Percentiles rank a stretch among this genome's conserved stretches.
phyloP scores from a whole-genome alignment of 2,329 filamentous ascomycete species.

The Colletotrichum phormii region DNA sequence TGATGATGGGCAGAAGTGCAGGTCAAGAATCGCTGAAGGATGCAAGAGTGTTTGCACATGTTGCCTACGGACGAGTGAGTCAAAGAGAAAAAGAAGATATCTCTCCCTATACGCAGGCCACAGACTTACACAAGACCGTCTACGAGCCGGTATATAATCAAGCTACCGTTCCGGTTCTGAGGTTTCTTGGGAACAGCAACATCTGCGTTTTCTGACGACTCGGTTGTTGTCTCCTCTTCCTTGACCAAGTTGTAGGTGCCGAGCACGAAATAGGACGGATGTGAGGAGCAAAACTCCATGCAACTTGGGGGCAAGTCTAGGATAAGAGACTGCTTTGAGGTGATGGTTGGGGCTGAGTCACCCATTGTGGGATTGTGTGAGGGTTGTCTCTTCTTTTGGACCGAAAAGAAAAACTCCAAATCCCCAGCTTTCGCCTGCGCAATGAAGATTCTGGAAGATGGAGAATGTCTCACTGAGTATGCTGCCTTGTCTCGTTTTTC shows the following conservation, averaged over 20 bases:
- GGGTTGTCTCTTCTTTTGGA: neutral
- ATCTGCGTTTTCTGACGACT: neutral
- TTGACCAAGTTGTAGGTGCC: constrained; percentile 86
- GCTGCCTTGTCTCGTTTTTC: neutral
- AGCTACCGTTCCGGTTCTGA: constrained; percentile 78
- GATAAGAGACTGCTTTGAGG: constrained; percentile 60
- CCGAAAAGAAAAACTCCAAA: neutral
- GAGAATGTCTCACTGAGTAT: neutral
- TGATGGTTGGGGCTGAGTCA: constrained; percentile 41
- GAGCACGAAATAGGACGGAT: constrained; percentile 77
- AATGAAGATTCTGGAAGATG: neutral
- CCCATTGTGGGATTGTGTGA: neutral
- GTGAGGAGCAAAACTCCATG: constrained; percentile 76
- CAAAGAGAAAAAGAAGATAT: neutral
- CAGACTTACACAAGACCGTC: constrained; percentile 66
- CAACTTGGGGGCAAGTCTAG: constrained; percentile 81
- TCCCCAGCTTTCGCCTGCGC: neutral
- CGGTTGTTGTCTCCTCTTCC: constrained; percentile 41
- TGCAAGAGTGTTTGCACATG: constrained; percentile 70
- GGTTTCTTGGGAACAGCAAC: constrained; percentile 46
- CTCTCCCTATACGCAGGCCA: neutral
- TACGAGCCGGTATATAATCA: constrained; percentile 73
- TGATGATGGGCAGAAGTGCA: constrained; percentile 77
- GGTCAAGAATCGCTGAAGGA: constrained; percentile 82
- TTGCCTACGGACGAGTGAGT: constrained; percentile 50